Base-by-base conservation (phyloP, 2,329 filamentous ascomycete genomes). In the Chaetomium olivaceum region DNA sequence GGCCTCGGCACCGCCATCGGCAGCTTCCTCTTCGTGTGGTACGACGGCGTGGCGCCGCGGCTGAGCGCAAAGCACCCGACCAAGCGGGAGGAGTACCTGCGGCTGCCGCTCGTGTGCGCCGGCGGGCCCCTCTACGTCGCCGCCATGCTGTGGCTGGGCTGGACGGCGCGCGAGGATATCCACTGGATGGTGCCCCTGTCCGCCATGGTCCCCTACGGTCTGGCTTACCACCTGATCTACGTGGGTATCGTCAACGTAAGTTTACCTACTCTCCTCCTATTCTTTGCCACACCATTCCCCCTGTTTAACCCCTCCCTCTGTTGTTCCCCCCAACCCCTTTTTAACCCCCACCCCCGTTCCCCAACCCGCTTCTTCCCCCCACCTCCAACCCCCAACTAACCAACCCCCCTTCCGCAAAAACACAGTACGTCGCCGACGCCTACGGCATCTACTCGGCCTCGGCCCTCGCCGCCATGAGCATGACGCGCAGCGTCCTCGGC, bases 141-240 rank as follows among this genome's bases (percentile, higher is more conserved):
- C 7, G 69, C 72, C 5, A 65, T 74, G 33, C 66, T 75, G 19
- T 75, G 74, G 74, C 67, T 75, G 9, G 73, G 72, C 33, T 73
- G 74, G 71, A 66, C 74, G 0, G 68, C 71, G 1, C 64, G 62
- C 5, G n/a, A 60, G 1, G 64, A 68, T 14, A 66, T 74, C 9
- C 74, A 71, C 50, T 75, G 73, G 72, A 59, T 71, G 14, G 73
- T 74, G 1, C 74, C 74, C 0, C 58, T 74, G 27, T 19, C 71
- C 36, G 67, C 73, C 0, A 68, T 69, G 31, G 61, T 75, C 4
- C 72, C 73, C 1, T 75, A 73, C 23, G 74, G 74, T 0, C 60
- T 74, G 33, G 73, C 71, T 2, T 74, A 74, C 31, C 69, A 73
- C 21, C 50, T 73, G 55, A 73, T 74, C 1, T 75, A 74, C 61